Evolutionary conservation across 768 basidiomycete genomes (phyloP).

Genomic region (Cyclocybe aegerita): DNA sequence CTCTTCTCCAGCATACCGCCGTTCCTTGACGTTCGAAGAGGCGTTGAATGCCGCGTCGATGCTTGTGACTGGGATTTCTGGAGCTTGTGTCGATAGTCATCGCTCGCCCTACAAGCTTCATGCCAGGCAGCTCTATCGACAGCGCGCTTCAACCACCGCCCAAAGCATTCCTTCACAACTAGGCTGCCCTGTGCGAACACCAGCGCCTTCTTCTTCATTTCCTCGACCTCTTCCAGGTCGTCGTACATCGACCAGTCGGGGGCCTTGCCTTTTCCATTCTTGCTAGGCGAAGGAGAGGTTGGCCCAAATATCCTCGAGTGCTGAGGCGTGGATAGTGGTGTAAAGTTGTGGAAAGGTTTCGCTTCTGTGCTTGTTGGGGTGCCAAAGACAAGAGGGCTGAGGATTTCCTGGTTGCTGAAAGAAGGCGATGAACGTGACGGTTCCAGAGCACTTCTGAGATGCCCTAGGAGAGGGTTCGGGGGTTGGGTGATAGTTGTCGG

Average conservation of each 20-base stretch:
- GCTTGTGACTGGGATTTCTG: conserved; percentile 7
- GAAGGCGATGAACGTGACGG: conserved; percentile 13
- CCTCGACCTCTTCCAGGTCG: conserved; percentile 29
- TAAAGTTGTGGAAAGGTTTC: conserved; percentile 27
- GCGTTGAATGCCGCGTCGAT: conserved; percentile 13
- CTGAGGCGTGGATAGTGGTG: conserved; percentile 22
- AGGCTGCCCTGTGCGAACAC: conserved; percentile 39
- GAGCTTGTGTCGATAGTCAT: conserved; percentile 58
- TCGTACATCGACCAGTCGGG: conserved; percentile 28
- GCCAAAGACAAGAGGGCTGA: conserved; percentile 42
- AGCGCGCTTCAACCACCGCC: conserved; percentile 45
- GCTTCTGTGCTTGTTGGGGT: conserved; percentile 29
- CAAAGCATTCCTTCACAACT: conserved; percentile 41
- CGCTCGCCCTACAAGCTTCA: conserved; percentile 60
- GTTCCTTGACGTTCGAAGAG: conserved; percentile 4
- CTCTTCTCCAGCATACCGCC: conserved; percentile 28
- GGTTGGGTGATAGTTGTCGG: conserved; percentile 32
- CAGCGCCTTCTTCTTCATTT: conserved; percentile 40
- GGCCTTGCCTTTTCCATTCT: conserved; percentile 28
- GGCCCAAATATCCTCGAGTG: conserved; percentile 10
- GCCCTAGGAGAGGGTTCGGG: conserved; percentile 30
- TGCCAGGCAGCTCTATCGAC: conserved; percentile 52
- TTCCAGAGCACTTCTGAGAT: conserved; percentile 28
- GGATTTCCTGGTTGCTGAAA: conserved; percentile 29
- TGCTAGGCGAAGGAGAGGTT: conserved; percentile 8